phyloP scores from a whole-genome alignment of 1,284 basidiomycete species.

The Limonomyces culmigenus region DNA sequence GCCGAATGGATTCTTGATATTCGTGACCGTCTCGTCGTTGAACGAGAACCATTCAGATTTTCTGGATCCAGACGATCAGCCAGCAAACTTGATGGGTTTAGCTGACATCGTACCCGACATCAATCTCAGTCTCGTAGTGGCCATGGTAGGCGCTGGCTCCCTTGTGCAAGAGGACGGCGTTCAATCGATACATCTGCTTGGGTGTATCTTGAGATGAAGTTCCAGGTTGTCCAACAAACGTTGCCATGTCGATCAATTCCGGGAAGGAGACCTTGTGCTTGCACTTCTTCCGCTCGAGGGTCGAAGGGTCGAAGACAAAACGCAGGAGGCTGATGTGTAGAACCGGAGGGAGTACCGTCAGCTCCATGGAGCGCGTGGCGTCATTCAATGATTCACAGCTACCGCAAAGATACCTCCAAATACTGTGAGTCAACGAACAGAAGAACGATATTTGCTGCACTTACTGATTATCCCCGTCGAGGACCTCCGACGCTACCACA shows the following conservation, averaged over 20 bases:
- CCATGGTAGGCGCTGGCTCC: conserved; percentile 81
- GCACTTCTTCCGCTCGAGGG: conserved; percentile 69
- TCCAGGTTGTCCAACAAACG: conserved; percentile 22
- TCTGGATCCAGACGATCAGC: conserved; percentile 1
- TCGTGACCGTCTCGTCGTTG: conserved; percentile 68
- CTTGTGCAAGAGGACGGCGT: conserved; percentile 73
- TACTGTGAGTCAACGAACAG: no score
- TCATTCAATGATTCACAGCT: conserved; percentile 53
- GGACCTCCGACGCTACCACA: conserved; percentile 46
- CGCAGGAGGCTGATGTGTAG: conserved; percentile 81
- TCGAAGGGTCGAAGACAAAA: conserved; percentile 71
- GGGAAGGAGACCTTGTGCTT: conserved; percentile 69
- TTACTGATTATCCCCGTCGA: conserved; percentile 71
- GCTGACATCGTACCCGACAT: conserved; percentile 57
- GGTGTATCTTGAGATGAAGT: conserved; percentile 1
- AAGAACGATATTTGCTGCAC: conserved; percentile 6
- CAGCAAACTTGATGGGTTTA: conserved; percentile 21
- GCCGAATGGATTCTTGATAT: no score
- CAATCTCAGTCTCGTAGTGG: conserved; percentile 86
- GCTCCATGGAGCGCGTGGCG: conserved; percentile 58
- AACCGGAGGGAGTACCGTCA: conserved; percentile 61
- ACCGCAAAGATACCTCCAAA: conserved; percentile 58
- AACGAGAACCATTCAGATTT: conserved; percentile 93
- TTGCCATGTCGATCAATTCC: conserved; percentile 51
- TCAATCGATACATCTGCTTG: conserved; percentile 50